Percentiles rank a stretch among this genome's conserved stretches.
These are phyloP conservation scores for Metarhizium robertsii DNA, from an alignment of 2,329 filamentous ascomycete genomes.

Conservation along the genomic window DNA sequence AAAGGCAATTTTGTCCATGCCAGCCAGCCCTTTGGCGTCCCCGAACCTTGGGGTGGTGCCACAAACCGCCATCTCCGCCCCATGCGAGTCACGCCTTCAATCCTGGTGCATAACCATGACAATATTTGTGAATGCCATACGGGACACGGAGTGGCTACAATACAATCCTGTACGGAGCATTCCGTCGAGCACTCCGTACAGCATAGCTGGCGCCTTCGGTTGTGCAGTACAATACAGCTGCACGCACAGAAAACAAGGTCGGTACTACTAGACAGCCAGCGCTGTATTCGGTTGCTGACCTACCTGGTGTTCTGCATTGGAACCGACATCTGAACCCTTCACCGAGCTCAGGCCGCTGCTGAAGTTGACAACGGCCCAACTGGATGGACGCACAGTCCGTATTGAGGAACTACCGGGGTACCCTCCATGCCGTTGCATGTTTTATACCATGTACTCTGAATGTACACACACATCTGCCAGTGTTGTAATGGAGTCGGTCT, in stretches of 20 bases:
- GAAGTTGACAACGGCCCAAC: too few relatives aligned
- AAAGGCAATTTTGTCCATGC: neutral
- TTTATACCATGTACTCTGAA: too few relatives aligned
- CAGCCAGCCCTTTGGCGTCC: neutral
- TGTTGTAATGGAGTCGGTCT: too few relatives aligned
- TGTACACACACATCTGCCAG: too few relatives aligned
- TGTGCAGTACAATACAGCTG: neutral
- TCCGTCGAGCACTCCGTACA: too few relatives aligned
- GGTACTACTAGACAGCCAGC: too few relatives aligned
- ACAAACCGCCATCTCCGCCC: neutral
- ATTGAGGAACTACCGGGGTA: neutral
- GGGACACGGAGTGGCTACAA: neutral
- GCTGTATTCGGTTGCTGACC: neutral
- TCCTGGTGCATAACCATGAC: too few relatives aligned
- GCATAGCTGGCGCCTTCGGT: neutral
- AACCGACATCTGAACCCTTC: neutral
- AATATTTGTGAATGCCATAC: neutral
- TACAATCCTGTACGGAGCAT: too few relatives aligned
- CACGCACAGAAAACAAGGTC: too few relatives aligned
- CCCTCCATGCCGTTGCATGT: neutral
- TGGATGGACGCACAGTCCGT: neutral
- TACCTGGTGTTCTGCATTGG: neutral
- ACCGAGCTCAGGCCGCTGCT: neutral
- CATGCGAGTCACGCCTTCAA: neutral
- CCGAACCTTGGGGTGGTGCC: neutral